Base-by-base conservation (phyloP, 495 filamentous ascomycete genomes). In the Cercophora newfieldiana region DNA sequence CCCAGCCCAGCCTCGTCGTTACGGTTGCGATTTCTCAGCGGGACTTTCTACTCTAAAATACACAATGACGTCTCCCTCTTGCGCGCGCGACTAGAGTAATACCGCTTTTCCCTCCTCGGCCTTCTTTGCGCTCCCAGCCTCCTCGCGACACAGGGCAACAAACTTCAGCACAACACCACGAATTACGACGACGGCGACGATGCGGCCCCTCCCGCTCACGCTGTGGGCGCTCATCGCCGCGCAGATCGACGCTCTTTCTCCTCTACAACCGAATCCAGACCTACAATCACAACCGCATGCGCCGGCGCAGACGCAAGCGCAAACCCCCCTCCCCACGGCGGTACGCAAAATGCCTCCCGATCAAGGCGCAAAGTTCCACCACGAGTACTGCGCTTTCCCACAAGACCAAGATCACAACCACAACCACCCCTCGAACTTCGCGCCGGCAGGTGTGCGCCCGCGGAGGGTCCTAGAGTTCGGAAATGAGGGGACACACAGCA, bases 361-460 rank as follows among this genome's bases (percentile, higher is more conserved):
- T 73, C 87, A 91, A 65, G 89, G 90, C 37, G 91, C 96, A 74
- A 98, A 94, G 80, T 94, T 97, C 78, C 89, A 88, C 69, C 80
- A 84, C 51, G 79, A 86, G 21, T 87, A 89, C 74, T 86, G 73
- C 75, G 81, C 80, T 62, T 66, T 66, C 65, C 68, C 71, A n/a
- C 60, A 60, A 54, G 69, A 66, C 31, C 57, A 61, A 7, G 66
- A 61, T 66, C 68, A 60, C 4, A 61, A 50, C 7, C 21, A 28
- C 21, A 28, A 21, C 26, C 60, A 47, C 61, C 48, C 22, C n/a
- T 22, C 4, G 59, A 53, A n/a, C 26, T 72, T 26, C 61, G 68
- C 8, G 61, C 71, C 18, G 63, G 69, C 37, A 28, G 54, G 60
- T 10, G 7, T 22, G 10, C 49, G 8, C 49, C n/a, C n/a, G n/a